Evolutionary conservation across 768 basidiomycete genomes (phyloP).

Genomic region (Tulasnella calospora): DNA sequence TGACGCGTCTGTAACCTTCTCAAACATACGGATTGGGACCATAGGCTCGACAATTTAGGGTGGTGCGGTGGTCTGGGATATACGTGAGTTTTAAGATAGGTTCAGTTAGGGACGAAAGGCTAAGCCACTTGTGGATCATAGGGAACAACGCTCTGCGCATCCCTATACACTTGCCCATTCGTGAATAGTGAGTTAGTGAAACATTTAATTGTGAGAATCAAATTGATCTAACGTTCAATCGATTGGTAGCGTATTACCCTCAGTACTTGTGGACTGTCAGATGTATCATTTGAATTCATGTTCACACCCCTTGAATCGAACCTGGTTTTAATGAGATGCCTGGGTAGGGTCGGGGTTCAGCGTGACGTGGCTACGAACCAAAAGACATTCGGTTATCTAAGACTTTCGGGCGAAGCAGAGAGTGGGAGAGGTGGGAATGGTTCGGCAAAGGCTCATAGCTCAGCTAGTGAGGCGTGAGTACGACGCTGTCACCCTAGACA

Average conservation of each 20-base stretch:
- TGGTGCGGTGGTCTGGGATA: background rate
- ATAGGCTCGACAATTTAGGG: background rate
- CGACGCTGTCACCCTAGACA: background rate
- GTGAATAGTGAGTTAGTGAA: background rate
- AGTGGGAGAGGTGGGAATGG: background rate
- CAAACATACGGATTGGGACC: constrained; percentile 5
- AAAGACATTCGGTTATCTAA: background rate
- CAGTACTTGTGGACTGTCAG: background rate
- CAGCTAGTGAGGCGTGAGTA: background rate
- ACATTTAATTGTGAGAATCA: background rate
- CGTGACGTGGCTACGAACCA: background rate
- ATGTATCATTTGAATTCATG: background rate
- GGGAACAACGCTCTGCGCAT: background rate
- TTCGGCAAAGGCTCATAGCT: background rate
- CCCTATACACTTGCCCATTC: background rate
- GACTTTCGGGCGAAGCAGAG: background rate
- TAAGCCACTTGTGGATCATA: background rate
- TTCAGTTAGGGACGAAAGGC: background rate
- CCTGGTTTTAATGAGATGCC: background rate
- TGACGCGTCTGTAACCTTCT: background rate
- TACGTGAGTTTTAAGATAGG: background rate
- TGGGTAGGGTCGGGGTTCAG: too few relatives aligned
- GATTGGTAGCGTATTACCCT: background rate
- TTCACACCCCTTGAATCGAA: background rate
- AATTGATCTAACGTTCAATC: background rate